Evolutionary conservation across 2,329 filamentous ascomycete genomes (phyloP).

Genomic region (Talaromyces funiculosus): DNA sequence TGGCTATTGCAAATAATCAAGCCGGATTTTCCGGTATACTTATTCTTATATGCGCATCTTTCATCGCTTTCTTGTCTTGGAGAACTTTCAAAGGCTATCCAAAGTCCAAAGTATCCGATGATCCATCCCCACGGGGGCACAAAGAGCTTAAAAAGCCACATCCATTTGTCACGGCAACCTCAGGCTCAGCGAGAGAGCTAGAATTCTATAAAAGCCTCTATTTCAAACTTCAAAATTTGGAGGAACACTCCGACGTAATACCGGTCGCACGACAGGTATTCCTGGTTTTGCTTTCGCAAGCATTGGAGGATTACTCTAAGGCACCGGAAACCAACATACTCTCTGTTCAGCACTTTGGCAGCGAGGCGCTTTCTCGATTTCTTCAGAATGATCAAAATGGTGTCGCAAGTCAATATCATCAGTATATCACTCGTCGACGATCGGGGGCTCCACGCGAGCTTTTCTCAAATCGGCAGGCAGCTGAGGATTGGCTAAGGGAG

Average conservation of each 20-base stretch:
- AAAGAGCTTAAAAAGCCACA: background rate
- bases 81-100: background rate
- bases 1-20: background rate
- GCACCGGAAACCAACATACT: constrained; percentile 23
- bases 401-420: constrained; percentile 25
- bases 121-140: background rate
- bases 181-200: background rate
- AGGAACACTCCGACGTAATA: constrained; percentile 32
- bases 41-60: background rate
- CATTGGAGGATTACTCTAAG: constrained; percentile 21
- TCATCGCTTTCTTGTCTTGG: background rate
- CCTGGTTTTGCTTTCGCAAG: constrained; percentile 31
- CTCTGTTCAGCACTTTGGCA: constrained; percentile 22
- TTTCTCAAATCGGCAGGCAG: constrained; percentile 22
- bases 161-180: background rate
- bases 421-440: constrained; percentile 27
- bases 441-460: constrained; percentile 34
- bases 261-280: constrained; percentile 29
- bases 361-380: constrained; percentile 17
- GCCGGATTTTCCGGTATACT: background rate
- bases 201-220: constrained; percentile 20
- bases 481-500: constrained; percentile 38
- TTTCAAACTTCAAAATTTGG: constrained; percentile 39
- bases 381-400: constrained; percentile 22
- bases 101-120: background rate